Conservation (phyloP, 805 yeast genomes). For the Wickerhamomyces subpelliculosus region DNA sequence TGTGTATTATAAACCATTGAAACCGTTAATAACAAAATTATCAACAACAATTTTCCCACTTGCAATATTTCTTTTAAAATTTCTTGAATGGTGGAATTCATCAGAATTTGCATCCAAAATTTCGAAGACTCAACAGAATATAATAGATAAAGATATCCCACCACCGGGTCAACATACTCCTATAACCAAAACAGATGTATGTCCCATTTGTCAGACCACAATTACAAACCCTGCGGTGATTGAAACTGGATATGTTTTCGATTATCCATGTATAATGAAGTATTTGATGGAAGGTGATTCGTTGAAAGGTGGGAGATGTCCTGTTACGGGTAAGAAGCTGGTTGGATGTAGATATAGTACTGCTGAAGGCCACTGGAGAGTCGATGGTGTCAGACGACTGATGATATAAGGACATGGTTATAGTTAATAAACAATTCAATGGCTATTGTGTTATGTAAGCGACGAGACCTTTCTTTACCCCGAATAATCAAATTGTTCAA, state of each 20-base stretch:
- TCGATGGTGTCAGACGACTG: constrained; percentile 71
- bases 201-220: constrained; percentile 63
- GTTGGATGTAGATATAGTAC: constrained; percentile 64
- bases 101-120: constrained; percentile 62
- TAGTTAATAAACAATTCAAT: too few species aligned
- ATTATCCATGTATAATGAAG: constrained; percentile 78
- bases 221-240: constrained; percentile 78
- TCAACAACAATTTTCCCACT: constrained; percentile 57
- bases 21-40: constrained; percentile 10
- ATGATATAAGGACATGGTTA: constrained; percentile 40
- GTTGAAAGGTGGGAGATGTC: constrained; percentile 66
- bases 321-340: constrained; percentile 67
- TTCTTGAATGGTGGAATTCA: constrained; percentile 90
- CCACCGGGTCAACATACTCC: constrained; percentile 26
- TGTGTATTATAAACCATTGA: constrained; percentile 11
- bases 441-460: too few species aligned
- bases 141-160: constrained; percentile 42
- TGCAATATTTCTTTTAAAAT: constrained; percentile 74
- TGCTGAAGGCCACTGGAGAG: constrained; percentile 59
- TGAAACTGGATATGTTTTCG: constrained; percentile 88
- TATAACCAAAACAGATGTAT: constrained; percentile 23
- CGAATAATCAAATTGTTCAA: too few species aligned
- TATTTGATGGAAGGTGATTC: constrained; percentile 44
- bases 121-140: constrained; percentile 39
- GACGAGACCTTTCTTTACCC: too few species aligned